These are phyloP conservation scores for Sarocladium strictum DNA, from an alignment of 2,329 filamentous ascomycete species.

Conservation along the genomic window DNA sequence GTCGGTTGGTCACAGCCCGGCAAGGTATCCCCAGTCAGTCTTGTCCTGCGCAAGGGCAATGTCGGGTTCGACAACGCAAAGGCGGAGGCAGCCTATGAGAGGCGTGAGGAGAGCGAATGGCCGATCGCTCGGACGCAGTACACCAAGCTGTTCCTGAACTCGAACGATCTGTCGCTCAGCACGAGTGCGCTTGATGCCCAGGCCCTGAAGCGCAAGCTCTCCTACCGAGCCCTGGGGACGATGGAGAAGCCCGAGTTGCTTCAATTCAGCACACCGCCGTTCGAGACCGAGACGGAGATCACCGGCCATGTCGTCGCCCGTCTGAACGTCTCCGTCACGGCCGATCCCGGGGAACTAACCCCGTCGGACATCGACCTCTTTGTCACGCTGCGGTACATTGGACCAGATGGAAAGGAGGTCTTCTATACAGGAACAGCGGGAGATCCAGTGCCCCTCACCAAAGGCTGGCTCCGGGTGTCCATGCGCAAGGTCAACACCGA, in stretches of 20 bases:
- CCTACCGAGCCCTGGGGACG: conserved; percentile 54
- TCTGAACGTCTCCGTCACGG: conserved; percentile 56
- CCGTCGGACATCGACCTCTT: conserved; percentile 57
- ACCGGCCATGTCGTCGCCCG: conserved; percentile 62
- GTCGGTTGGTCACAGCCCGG: conserved; percentile 53
- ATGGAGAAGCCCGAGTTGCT: conserved; percentile 47
- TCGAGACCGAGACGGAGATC: conserved; percentile 57
- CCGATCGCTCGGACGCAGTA: conserved; percentile 61
- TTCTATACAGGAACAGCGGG: conserved; percentile 61
- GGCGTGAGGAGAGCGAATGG: conserved; percentile 57
- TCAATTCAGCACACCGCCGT: conserved; percentile 38
- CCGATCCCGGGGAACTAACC: conserved; percentile 36
- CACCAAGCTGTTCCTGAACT: conserved; percentile 51
- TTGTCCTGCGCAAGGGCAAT: conserved; percentile 60
- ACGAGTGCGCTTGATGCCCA: conserved; percentile 27
- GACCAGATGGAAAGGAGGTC: conserved; percentile 47
- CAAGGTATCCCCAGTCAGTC: conserved; percentile 52
- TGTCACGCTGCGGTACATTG: conserved; percentile 54
- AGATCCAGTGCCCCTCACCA: conserved; percentile 55
- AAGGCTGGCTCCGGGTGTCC: conserved; percentile 57
- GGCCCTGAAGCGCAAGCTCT: conserved; percentile 38
- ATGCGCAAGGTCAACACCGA: conserved; percentile 47
- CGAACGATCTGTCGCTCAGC: neutral
- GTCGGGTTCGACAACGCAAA: conserved; percentile 60
- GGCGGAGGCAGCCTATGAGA: conserved; percentile 48